Evolutionary conservation across 805 yeast species (phyloP).

Genomic region (Zygosaccharomyces bailii): DNA sequence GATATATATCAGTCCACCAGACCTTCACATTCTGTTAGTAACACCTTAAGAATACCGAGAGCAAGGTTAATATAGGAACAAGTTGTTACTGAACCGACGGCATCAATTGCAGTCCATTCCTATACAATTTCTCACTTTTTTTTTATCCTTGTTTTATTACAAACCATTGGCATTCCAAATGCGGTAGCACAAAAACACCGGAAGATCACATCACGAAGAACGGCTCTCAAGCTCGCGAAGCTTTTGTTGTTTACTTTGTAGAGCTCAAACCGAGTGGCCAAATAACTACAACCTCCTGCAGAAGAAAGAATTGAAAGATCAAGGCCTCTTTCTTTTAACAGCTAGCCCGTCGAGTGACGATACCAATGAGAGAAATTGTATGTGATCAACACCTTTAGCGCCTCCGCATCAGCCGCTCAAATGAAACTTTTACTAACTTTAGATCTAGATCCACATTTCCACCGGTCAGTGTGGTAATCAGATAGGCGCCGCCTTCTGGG

Average conservation of each 20-base stretch:
- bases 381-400: slow-evolving; percentile 5
- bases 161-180: slow-evolving; percentile 5
- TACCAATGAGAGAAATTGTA: slow-evolving; percentile 18
- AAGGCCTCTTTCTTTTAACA: slow-evolving; percentile 1
- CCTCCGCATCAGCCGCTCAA: neutral
- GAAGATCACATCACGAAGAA: neutral
- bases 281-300: slow-evolving; percentile 4
- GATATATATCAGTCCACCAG: too few species aligned
- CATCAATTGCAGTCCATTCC: too few species aligned
- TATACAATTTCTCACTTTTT: too few species aligned
- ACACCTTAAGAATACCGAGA: too few species aligned
- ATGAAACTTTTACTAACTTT: slow-evolving; percentile 12
- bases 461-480: slow-evolving; percentile 99
- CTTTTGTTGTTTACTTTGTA: slow-evolving; percentile 9
- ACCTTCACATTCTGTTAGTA: too few species aligned
- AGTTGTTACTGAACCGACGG: too few species aligned
- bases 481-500: slow-evolving; percentile 94
- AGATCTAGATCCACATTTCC: slow-evolving; percentile 68
- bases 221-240: slow-evolving; percentile 7
- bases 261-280: slow-evolving; percentile 2
- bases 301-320: slow-evolving; percentile 1
- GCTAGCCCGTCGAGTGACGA: slow-evolving; percentile 2
- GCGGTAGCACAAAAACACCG: slow-evolving; percentile 18
- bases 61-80: too few species aligned
- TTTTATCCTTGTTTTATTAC: neutral